phyloP scores from a whole-genome alignment of 1,284 basidiomycete species.

The Cutaneotrichosporon curvatum region DNA sequence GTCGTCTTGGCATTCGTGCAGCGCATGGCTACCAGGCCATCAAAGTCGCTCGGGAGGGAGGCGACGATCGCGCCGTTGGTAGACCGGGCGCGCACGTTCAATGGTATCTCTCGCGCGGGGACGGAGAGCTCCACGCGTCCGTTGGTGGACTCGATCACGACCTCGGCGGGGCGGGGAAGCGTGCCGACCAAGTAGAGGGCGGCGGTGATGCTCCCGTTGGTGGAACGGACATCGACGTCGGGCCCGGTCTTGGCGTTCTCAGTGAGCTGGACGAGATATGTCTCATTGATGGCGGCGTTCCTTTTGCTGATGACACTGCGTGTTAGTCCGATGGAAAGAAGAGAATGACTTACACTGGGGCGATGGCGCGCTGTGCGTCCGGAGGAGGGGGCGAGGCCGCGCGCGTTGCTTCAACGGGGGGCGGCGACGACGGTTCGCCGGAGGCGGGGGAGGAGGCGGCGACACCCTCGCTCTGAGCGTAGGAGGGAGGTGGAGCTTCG shows the following conservation, averaged over 20 bases:
- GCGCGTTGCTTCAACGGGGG: too few relatives aligned
- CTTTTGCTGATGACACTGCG: neutral
- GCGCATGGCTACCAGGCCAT: constrained; percentile 1
- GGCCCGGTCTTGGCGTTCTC: neutral
- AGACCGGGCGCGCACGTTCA: neutral
- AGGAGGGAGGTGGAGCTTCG: too few relatives aligned
- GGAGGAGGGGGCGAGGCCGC: neutral
- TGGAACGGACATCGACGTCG: constrained; percentile 1
- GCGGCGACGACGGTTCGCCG: too few relatives aligned
- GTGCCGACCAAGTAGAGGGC: neutral
- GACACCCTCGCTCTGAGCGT: too few relatives aligned
- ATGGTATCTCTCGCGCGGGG: neutral
- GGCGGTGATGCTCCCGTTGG: constrained; percentile 1
- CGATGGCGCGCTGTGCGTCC: neutral
- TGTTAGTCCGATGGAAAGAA: neutral
- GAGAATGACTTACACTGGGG: neutral
- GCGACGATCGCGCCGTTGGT: neutral
- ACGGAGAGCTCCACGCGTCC: neutral
- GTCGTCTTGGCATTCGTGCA: neutral
- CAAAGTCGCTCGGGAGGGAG: constrained; percentile 4
- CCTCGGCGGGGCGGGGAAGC: neutral
- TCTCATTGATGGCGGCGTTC: neutral
- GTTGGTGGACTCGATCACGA: neutral
- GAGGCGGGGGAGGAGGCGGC: too few relatives aligned
- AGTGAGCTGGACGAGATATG: neutral